phyloP scores from a whole-genome alignment of 2,329 filamentous ascomycete species.

The Trichoderma simmonsii region DNA sequence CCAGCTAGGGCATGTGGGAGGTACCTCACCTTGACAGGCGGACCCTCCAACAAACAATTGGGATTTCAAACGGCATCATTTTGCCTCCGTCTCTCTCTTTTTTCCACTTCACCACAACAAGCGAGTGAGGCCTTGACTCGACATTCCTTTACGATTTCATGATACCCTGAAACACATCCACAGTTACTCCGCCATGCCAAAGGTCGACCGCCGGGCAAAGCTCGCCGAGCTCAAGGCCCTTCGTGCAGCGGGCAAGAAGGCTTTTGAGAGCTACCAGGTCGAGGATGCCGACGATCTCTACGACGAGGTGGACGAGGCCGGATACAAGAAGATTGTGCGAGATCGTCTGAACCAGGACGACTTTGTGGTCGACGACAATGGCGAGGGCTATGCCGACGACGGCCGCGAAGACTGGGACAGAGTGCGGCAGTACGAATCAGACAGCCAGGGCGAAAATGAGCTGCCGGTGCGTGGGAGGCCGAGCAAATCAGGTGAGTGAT shows the following conservation, averaged over 20 bases:
- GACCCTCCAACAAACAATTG: neutral
- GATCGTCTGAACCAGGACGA: slow-evolving; percentile 88
- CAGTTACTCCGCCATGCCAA: slow-evolving; percentile 33
- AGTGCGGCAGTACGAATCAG: slow-evolving; percentile 64
- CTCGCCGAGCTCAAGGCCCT: slow-evolving; percentile 80
- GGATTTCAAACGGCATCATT: neutral
- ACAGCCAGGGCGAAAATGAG: slow-evolving; percentile 57
- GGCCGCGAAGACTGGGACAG: slow-evolving; percentile 93
- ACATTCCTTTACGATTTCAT: neutral
- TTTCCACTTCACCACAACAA: neutral
- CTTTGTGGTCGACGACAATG: slow-evolving; percentile 98
- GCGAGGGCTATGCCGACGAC: slow-evolving; percentile 93
- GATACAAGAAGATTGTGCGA: slow-evolving; percentile 94
- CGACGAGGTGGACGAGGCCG: slow-evolving; percentile 94
- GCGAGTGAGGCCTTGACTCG: neutral
- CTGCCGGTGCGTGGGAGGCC: slow-evolving; percentile 43
- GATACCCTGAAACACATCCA: slow-evolving; percentile 15
- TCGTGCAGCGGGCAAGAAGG: slow-evolving; percentile 86
- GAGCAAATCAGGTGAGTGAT: slow-evolving; percentile 48
- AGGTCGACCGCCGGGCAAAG: slow-evolving; percentile 44
- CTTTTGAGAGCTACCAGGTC: slow-evolving; percentile 81
- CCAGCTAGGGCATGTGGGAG: neutral
- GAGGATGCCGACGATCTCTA: slow-evolving; percentile 82
- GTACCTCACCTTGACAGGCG: neutral
- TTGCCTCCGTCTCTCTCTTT: neutral